Evolutionary conservation across 345 rosid species (phyloP).

Genomic region (Mercurialis annua): DNA sequence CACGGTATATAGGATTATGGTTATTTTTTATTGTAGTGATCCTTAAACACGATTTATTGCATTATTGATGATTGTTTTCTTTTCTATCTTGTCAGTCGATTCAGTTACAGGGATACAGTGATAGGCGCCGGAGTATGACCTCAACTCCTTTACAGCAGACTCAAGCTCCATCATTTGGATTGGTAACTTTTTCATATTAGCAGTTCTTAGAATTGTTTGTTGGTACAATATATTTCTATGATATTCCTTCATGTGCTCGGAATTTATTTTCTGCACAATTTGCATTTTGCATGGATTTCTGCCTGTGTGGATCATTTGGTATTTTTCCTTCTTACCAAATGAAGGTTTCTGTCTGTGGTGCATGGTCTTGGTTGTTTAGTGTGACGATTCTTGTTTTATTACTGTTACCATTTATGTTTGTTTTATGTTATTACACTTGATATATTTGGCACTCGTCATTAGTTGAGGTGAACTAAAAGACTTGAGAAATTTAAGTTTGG

Average conservation of each 20-base stretch:
- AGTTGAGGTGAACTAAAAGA: too few relatives aligned
- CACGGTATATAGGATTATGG: constrained; percentile 46
- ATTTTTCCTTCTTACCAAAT: background rate
- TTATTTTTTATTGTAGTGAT: constrained; percentile 9
- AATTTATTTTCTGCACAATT: background rate
- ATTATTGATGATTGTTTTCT: constrained; percentile 11
- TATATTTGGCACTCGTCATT: background rate
- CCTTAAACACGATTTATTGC: constrained; percentile 2
- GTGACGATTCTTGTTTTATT: too few relatives aligned
- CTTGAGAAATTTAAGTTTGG: too few relatives aligned
- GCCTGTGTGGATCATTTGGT: background rate
- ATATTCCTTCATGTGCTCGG: too few relatives aligned
- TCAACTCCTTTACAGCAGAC: constrained; percentile 46
- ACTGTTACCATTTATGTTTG: background rate
- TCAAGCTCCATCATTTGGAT: constrained; percentile 45
- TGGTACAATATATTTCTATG: background rate
- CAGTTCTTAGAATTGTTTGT: background rate
- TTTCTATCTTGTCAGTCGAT: constrained; percentile 34
- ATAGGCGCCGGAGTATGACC: constrained; percentile 32
- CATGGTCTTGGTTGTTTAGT: background rate
- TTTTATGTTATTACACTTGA: background rate
- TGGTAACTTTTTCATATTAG: constrained; percentile 41
- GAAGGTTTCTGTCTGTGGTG: background rate
- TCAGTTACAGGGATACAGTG: constrained; percentile 44
- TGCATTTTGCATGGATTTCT: background rate